These are phyloP conservation scores for Chlamydomonas asymmetrica DNA, from an alignment of 139 green algal genomes.

Conservation along the genomic window DNA sequence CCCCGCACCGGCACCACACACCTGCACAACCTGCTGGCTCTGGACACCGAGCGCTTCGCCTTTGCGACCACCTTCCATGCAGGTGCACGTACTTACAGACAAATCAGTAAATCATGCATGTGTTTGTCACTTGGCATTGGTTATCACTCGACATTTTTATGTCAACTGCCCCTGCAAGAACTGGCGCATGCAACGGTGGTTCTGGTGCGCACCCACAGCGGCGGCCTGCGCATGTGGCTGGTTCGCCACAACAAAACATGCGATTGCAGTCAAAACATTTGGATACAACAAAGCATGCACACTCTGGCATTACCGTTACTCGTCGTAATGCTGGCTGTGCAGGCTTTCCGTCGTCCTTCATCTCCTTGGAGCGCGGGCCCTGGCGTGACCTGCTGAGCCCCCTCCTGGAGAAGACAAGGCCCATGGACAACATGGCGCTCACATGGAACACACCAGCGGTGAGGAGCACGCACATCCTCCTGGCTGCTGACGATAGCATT, in stretches of 20 bases:
- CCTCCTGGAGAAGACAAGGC: constrained; percentile 55
- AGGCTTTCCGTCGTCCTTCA: constrained; percentile 68
- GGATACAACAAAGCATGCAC: no score
- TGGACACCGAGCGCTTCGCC: constrained; percentile 54
- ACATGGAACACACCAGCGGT: constrained; percentile 42
- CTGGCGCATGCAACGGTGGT: no score
- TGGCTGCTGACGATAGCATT: no score
- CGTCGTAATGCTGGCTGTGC: no score
- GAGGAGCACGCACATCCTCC: neutral
- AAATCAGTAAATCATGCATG: no score
- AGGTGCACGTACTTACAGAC: constrained; percentile 29
- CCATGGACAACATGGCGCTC: constrained; percentile 74
- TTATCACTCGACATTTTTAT: no score
- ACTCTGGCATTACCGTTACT: no score
- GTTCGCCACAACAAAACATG: no score
- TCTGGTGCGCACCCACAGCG: no score
- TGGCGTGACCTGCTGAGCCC: constrained; percentile 27
- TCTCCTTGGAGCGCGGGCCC: constrained; percentile 39
- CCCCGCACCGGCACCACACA: constrained; percentile 72
- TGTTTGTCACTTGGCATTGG: neutral
- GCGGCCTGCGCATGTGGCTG: no score
- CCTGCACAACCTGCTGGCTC: constrained; percentile 67
- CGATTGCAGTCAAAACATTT: no score
- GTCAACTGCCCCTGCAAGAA: no score
- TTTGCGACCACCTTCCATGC: constrained; percentile 60